Evolutionary conservation across 1,139 yeast species (phyloP), one percentile per base, ranked within the genome.

Genomic region (Debaryomyces sp.): DNA sequence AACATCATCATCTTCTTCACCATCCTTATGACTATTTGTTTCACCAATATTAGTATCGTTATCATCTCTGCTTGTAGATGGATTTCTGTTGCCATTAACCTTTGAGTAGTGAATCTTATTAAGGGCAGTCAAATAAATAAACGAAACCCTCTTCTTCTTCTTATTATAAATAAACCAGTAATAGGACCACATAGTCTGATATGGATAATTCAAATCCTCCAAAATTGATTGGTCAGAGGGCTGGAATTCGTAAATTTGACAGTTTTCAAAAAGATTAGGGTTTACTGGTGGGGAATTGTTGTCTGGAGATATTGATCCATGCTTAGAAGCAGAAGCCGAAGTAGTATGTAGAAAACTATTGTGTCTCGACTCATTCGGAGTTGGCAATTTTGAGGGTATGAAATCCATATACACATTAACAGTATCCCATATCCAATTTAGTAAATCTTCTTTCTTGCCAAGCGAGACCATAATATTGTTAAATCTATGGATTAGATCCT

Each of bases 91-190:
- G 27, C 61, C 57, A 52, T 71, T 70, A 12, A 71, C 59, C 55
- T 58, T 62, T 2, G 73, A 66, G 52, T 70, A 71, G 56, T 76
- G 79, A 9, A 70, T 62, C 52, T 73, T 70, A 51, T 75, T 75
- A 46, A 76, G 70, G 1, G 79, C 81, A 4, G 72, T 72, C 49
- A 77, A 62, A 60, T 90, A 89, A 27, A 94, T 67, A 63, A 88
- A 94, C 1, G 96, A 90, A 3, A 94, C 98, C 54, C 98, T 80
- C 70, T 92, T 94, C 68, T 88, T 83, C 61, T 89, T 88, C 67
- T 89, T 91, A 70, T 90, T 94, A 69, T 89, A 91, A 45, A 94
- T 84, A 66, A 94, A 94, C 87, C 96, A 94, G 77, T 89, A 89
- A 63, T 86, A 78, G 36, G 94, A 87, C 99, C 99, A 94, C 69